Evolutionary conservation across 345 rosid species (phyloP).

Genomic region (Lumnitzera racemosa): DNA sequence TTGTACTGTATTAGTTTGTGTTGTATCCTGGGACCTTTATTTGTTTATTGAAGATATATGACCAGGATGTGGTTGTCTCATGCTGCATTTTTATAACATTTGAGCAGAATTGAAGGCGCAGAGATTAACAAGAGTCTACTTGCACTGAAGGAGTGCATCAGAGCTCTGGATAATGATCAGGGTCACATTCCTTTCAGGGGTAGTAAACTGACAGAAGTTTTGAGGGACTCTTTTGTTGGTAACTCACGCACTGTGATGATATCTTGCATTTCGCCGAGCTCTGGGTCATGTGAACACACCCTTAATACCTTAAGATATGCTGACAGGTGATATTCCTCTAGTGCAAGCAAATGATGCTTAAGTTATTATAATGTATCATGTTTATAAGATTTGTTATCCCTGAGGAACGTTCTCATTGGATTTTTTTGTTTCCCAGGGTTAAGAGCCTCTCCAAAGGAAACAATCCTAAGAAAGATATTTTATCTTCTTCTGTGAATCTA

Average conservation of each 20-base stretch:
- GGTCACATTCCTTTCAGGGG: slow-evolving; percentile 99
- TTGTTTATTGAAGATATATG: no score
- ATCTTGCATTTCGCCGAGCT: slow-evolving; percentile 96
- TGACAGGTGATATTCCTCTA: slow-evolving; percentile 55
- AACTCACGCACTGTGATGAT: slow-evolving; percentile 98
- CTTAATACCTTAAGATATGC: slow-evolving; percentile 98
- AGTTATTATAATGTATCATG: no score
- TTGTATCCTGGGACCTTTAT: no score
- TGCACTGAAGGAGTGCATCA: slow-evolving; percentile 92
- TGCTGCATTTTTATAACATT: slow-evolving; percentile 7
- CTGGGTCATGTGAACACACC: slow-evolving; percentile 98
- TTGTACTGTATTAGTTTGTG: no score
- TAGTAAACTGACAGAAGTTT: slow-evolving; percentile 93
- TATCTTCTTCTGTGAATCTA: slow-evolving; percentile 60
- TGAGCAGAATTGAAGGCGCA: slow-evolving; percentile 96
- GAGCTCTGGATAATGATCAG: slow-evolving; percentile 99
- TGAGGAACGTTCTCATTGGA: neutral
- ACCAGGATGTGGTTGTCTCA: neutral
- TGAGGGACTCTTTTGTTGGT: slow-evolving; percentile 96
- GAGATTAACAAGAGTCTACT: slow-evolving; percentile 98
- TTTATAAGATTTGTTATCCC: no score
- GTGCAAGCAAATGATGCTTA: no score
- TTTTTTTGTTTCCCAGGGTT: slow-evolving; percentile 44
- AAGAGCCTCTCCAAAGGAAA: slow-evolving; percentile 96
- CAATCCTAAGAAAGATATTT: slow-evolving; percentile 69